Evolutionary conservation across 371 early-diverging fungal genomes (phyloP), one percentile per base, ranked within the genome.

Genomic region (Dichotomocladium elegans): DNA sequence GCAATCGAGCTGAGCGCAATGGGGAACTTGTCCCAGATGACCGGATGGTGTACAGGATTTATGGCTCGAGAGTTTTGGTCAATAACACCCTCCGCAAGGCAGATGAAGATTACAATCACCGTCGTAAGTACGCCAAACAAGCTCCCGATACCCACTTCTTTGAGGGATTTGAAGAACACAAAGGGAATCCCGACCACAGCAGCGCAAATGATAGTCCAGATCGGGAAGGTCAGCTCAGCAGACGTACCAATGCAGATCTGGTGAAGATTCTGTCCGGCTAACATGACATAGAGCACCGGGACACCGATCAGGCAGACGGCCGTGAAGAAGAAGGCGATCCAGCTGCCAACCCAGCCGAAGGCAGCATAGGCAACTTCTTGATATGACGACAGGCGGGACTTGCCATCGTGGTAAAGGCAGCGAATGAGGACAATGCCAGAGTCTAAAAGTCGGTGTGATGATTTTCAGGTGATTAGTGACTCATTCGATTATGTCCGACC

Each of bases 231-330:
- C 40, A 66, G 29, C 41, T 63, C 62, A 7, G 56, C 63, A 17
- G 56, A 45, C 43, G 72, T 64, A 55, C 69, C 60, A 37, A 57
- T 35, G 59, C 70, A 53, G 17, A 86, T 67, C 21, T 69, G 61
- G 33, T 77, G 54, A 40, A 86, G 63, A 66, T 87, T 87, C 44
- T 68, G 60, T 28, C 84, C 89, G 10, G 89, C 84, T 41, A 93
- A 58, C 57, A 91, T 80, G 17, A 90, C 71, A 60, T 85, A 93
- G 1, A 91, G 72, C 43, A 85, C 75, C 3, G 86, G 77, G 4
- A 83, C 85, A 61, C 90, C 90, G 12, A 86, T 58, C 3, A 85
- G 65, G 28, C 80, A 82, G 15, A 81, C 55, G 58, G 82, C 79
- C 29, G 86, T 81, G 51, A 89, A 83, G 43, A 88, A 74, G 46